Conservation (phyloP, 306 rosid species). For the Lablab purpureus region DNA sequence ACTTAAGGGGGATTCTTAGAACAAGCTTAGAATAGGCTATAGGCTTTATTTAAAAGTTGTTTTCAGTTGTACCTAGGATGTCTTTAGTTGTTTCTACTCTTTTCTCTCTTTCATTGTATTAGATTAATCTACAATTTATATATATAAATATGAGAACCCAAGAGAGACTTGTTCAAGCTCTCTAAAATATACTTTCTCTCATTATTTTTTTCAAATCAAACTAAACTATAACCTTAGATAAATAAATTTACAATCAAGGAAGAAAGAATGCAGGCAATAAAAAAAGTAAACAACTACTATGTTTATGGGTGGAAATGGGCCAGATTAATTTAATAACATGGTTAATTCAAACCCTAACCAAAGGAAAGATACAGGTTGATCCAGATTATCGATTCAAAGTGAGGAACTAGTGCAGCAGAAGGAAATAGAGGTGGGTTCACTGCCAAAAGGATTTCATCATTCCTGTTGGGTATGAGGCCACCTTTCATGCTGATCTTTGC, state of each 20-base stretch:
- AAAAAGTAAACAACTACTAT: constrained; percentile 21
- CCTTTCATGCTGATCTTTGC: neutral
- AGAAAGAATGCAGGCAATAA: constrained; percentile 32
- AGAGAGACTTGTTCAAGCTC: too few relatives aligned
- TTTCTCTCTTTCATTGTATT: too few relatives aligned
- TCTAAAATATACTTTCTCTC: too few relatives aligned
- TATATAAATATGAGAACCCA: too few relatives aligned
- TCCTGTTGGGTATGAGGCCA: neutral
- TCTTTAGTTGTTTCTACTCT: too few relatives aligned
- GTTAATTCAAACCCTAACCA: neutral
- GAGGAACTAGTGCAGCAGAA: neutral
- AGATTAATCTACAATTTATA: too few relatives aligned
- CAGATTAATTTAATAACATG: neutral
- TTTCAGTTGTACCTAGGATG: too few relatives aligned
- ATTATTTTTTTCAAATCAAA: neutral
- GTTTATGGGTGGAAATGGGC: neutral
- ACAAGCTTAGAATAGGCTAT: too few relatives aligned
- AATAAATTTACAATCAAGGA: constrained; percentile 24
- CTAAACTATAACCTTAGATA: constrained; percentile 9
- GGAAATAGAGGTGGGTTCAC: neutral
- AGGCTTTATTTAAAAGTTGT: too few relatives aligned
- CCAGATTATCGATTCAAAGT: too few relatives aligned
- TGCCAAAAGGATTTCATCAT: neutral
- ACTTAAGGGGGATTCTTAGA: too few relatives aligned
- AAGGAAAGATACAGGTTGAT: neutral